Percentiles rank a stretch among this genome's conserved stretches.
Conservation (phyloP, 2,329 filamentous ascomycete genomes). For the Talaromyces sp. region DNA sequence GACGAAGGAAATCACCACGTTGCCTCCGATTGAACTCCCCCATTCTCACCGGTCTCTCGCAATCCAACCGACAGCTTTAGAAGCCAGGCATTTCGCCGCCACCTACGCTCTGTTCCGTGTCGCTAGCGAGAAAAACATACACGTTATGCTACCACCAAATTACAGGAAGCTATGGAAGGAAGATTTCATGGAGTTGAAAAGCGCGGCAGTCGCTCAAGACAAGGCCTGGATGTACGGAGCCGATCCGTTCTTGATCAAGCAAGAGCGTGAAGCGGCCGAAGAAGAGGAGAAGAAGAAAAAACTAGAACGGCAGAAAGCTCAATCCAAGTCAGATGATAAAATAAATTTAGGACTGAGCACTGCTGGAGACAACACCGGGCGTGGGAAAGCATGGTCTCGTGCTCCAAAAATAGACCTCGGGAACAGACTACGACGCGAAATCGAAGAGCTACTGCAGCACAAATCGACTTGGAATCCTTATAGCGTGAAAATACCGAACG, state of each 20-base stretch:
- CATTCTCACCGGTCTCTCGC: conserved; percentile 70
- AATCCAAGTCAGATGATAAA: conserved; percentile 60
- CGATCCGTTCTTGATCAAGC: conserved; percentile 79
- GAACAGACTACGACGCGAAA: conserved; percentile 66
- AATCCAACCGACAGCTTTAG: conserved; percentile 70
- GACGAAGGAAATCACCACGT: conserved; percentile 67
- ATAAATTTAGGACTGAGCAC: conserved; percentile 47
- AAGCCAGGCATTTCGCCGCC: conserved; percentile 89
- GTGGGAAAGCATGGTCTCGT: conserved; percentile 71
- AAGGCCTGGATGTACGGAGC: conserved; percentile 89
- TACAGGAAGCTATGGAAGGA: conserved; percentile 88
- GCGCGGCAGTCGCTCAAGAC: conserved; percentile 69
- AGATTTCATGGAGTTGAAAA: conserved; percentile 77
- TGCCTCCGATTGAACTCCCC: conserved; percentile 80
- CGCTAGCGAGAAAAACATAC: conserved; percentile 91
- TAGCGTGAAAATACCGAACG: conserved; percentile 57
- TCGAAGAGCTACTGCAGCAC: conserved; percentile 73
- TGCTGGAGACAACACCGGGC: conserved; percentile 29
- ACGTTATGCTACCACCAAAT: conserved; percentile 86
- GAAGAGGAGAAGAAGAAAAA: conserved; percentile 72
- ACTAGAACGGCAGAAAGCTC: conserved; percentile 59
- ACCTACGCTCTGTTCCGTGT: conserved; percentile 88
- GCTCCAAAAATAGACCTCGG: conserved; percentile 94
- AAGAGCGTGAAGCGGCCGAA: conserved; percentile 74
- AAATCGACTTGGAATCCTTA: conserved; percentile 86